Evolutionary conservation across 129 eudicot species (phyloP).

Genomic region (Daucus carota): DNA sequence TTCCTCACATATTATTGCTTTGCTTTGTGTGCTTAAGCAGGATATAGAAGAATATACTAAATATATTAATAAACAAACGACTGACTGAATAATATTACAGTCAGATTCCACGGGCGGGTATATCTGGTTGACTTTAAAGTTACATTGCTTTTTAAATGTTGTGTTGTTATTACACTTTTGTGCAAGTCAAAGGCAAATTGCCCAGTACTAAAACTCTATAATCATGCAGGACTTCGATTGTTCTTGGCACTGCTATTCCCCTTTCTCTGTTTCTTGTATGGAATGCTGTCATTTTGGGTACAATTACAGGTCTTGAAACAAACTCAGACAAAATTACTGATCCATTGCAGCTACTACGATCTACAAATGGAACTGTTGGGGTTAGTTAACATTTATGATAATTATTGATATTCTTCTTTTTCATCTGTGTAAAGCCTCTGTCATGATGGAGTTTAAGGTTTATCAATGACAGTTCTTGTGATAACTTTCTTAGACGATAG

Average conservation of each 20-base stretch:
- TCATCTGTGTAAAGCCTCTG: background rate
- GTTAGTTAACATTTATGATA: constrained; percentile 31
- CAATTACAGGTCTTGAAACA: constrained; percentile 42
- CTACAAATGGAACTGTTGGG: constrained; percentile 83
- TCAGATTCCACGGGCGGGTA: background rate
- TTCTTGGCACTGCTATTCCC: constrained; percentile 85
- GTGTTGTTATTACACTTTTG: background rate
- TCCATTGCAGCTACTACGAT: constrained; percentile 62
- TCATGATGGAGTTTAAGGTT: constrained; percentile 8
- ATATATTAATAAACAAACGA: too few species aligned
- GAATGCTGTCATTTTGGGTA: constrained; percentile 94
- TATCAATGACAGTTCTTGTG: background rate
- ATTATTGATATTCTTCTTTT: background rate
- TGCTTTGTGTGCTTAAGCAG: too few species aligned
- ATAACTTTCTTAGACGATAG: constrained; percentile 63
- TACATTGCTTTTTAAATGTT: background rate
- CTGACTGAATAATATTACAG: background rate
- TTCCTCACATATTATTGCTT: too few species aligned
- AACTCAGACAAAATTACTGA: constrained; percentile 46
- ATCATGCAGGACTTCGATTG: constrained; percentile 71
- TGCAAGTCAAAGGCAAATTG: too few species aligned
- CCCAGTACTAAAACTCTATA: constrained; percentile 3
- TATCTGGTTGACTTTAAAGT: background rate
- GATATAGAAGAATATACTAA: too few species aligned
- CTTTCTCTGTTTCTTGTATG: constrained; percentile 79